These are phyloP conservation scores for Nemania bipapillata DNA, from an alignment of 2,329 filamentous ascomycete genomes.

Conservation along the genomic window DNA sequence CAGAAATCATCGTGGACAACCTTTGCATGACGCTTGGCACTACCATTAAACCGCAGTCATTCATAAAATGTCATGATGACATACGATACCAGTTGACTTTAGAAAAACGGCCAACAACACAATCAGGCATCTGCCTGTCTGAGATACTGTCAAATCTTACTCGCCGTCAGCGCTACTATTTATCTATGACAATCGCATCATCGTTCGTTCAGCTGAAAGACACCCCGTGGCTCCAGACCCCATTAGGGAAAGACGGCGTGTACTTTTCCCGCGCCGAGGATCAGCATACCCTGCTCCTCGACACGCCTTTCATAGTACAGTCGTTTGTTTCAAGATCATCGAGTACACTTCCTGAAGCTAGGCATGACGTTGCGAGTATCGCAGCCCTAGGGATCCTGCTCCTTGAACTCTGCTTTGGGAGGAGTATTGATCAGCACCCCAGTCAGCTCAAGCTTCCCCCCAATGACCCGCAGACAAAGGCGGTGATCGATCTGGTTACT, in stretches of 20 bases:
- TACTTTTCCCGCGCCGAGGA: background rate
- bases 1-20: slow-evolving; percentile 5
- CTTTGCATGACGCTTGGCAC: slow-evolving; percentile 1
- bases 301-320: slow-evolving; percentile 5
- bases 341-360: background rate
- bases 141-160: slow-evolving; percentile 6
- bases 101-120: background rate
- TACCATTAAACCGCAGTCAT: slow-evolving; percentile 4
- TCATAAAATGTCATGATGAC: background rate
- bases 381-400: slow-evolving; percentile 11
- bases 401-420: slow-evolving; percentile 19
- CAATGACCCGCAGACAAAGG: background rate
- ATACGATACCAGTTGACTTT: background rate
- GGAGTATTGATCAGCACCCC: slow-evolving; percentile 6
- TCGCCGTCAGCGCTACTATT: slow-evolving; percentile 18
- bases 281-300: background rate
- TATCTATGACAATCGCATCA: slow-evolving; percentile 10
- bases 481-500: slow-evolving; percentile 6
- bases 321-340: background rate
- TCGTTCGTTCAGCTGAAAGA: slow-evolving; percentile 20
- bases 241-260: slow-evolving; percentile 1
- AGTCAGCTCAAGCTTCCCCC: background rate
- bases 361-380: background rate
- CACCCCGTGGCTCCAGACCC: slow-evolving; percentile 3
- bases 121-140: slow-evolving; percentile 9